These are phyloP conservation scores for Ogataea pini DNA, from an alignment of 805 yeast species.

Conservation along the genomic window DNA sequence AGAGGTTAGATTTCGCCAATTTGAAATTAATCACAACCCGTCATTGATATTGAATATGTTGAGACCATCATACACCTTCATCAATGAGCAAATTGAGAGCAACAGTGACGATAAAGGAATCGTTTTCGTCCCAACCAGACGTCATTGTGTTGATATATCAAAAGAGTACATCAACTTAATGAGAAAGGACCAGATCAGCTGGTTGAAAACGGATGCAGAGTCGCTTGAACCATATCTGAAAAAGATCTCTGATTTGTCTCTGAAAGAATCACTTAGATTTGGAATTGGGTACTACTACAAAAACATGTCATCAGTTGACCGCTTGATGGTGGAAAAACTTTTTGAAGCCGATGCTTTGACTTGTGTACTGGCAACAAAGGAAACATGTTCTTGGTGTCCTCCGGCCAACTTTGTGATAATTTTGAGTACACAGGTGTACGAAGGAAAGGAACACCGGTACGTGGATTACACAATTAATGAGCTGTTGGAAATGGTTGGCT, in stretches of 20 bases:
- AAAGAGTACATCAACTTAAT: conserved; percentile 40
- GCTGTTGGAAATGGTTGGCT: conserved; percentile 64
- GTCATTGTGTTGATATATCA: conserved; percentile 54
- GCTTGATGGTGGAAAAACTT: conserved; percentile 52
- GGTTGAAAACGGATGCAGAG: conserved; percentile 42
- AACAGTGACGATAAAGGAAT: conserved; percentile 38
- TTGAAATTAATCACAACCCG: conserved; percentile 49
- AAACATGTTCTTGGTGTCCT: conserved; percentile 53
- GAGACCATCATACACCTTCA: conserved; percentile 47
- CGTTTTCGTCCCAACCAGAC: conserved; percentile 60
- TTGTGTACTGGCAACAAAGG: conserved; percentile 62
- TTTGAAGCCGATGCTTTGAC: conserved; percentile 51
- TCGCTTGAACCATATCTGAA: conserved; percentile 43
- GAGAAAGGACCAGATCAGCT: conserved; percentile 37
- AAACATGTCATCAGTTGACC: conserved; percentile 58
- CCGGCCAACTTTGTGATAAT: conserved; percentile 57
- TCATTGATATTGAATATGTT: conserved; percentile 54
- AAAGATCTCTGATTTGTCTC: conserved; percentile 46
- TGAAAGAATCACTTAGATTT: conserved; percentile 44
- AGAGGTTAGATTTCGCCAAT: conserved; percentile 56
- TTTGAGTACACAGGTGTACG: conserved; percentile 69
- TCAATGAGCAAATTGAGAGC: conserved; percentile 35
- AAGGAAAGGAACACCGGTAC: conserved; percentile 71
- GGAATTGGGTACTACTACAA: conserved; percentile 70
- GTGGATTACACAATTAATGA: conserved; percentile 68